A percentile compares a stretch with the other conserved stretches of the same genome.
Evolutionary conservation across 257 asterid species (phyloP).

Genomic region (Plantago major): DNA sequence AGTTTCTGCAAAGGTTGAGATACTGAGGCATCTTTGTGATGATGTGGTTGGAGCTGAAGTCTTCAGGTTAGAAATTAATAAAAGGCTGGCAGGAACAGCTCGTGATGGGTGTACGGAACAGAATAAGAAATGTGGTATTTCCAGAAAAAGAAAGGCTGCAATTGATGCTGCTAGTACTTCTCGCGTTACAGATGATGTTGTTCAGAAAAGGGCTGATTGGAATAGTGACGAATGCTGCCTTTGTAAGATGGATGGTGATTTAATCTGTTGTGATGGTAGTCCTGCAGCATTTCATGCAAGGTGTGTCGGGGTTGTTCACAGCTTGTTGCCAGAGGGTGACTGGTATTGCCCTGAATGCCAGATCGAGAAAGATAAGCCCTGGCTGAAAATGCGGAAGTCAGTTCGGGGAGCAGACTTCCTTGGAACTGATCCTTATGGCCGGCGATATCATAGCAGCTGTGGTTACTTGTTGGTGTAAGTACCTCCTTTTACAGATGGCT

Average conservation of each 20-base stretch:
- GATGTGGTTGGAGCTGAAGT: slow-evolving; percentile 74
- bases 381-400: slow-evolving; percentile 53
- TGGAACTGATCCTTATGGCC: no score
- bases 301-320: slow-evolving; percentile 80
- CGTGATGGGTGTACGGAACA: slow-evolving; percentile 40
- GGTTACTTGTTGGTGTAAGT: no score
- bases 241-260: slow-evolving; percentile 85
- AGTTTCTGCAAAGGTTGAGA: slow-evolving; percentile 59
- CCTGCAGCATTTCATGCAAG: slow-evolving; percentile 94
- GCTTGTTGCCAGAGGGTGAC: slow-evolving; percentile 88
- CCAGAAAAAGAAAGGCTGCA: slow-evolving; percentile 49
- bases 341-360: slow-evolving; percentile 98
- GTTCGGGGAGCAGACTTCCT: slow-evolving; percentile 73
- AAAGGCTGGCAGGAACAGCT: slow-evolving; percentile 50
- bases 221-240: slow-evolving; percentile 88
- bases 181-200: slow-evolving; percentile 56
- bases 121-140: slow-evolving; percentile 32
- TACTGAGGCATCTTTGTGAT: no score
- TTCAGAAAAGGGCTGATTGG: slow-evolving; percentile 51
- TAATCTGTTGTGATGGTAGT: slow-evolving; percentile 97
- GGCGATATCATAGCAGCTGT: no score
- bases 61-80: slow-evolving; percentile 62
- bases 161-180: slow-evolving; percentile 50
- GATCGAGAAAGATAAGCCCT: slow-evolving; percentile 59
- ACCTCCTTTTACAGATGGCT: no score